phyloP scores from a whole-genome alignment of 345 rosid genomes.

The Kernera saxatilis region DNA sequence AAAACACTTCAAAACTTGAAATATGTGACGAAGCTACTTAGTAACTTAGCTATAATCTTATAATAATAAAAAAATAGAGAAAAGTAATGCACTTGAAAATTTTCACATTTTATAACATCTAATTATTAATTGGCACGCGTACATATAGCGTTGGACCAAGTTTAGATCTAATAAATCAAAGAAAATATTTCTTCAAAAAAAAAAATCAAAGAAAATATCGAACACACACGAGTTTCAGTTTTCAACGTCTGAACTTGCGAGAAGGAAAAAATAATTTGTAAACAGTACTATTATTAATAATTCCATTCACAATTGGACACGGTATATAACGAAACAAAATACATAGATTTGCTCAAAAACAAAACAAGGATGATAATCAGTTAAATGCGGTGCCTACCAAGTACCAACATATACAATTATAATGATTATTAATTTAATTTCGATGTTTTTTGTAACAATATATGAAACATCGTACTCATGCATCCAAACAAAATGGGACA shows the following conservation, averaged over 20 bases:
- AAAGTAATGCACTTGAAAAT: neutral
- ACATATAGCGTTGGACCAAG: conserved; percentile 18
- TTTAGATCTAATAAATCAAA: neutral
- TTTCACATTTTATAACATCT: neutral
- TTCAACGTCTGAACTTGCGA: conserved; percentile 26
- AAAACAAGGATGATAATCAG: conserved; percentile 17
- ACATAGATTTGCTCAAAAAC: conserved; percentile 16
- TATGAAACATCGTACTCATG: conserved; percentile 27
- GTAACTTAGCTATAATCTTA: neutral
- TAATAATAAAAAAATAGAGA: too few species aligned
- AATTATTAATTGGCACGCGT: conserved; percentile 13
- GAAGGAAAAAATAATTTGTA: neutral
- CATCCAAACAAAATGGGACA: conserved; percentile 20
- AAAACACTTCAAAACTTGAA: too few species aligned
- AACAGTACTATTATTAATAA: neutral
- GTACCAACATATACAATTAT: conserved; percentile 18
- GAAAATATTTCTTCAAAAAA: too few species aligned
- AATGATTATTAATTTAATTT: neutral
- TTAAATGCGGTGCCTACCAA: conserved; percentile 26
- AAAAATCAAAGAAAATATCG: neutral
- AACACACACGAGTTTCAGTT: conserved; percentile 12
- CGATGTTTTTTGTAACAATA: neutral
- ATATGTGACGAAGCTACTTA: neutral
- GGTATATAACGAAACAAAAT: conserved; percentile 18
- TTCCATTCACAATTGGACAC: conserved; percentile 9